Evolutionary conservation across 176 grass and related monocot genomes (phyloP).

Genomic region (Luzula sylvatica): DNA sequence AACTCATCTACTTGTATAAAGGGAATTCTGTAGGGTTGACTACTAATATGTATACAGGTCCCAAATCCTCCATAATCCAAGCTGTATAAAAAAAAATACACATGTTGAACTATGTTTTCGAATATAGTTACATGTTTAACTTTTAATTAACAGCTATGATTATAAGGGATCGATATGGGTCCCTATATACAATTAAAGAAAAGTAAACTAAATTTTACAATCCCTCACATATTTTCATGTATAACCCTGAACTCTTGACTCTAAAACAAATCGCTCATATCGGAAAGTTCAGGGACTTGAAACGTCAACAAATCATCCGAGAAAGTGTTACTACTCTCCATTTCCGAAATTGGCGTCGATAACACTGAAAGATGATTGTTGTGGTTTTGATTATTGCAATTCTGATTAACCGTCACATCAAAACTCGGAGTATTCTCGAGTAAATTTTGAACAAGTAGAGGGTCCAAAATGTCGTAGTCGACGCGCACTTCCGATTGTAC

Average conservation of each 20-base stretch:
- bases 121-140: slow-evolving; percentile 2
- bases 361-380: slow-evolving; percentile 10
- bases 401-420: slow-evolving; percentile 12
- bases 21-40: too few species aligned
- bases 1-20: too few species aligned
- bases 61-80: slow-evolving; percentile 15
- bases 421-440: slow-evolving; percentile 4
- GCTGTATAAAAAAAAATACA: neutral
- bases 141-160: neutral
- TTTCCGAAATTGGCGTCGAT: slow-evolving; percentile 13
- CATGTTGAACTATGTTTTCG: neutral
- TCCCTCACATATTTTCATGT: neutral
- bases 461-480: neutral
- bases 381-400: slow-evolving; percentile 5
- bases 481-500: neutral
- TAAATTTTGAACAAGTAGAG: neutral
- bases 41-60: neutral
- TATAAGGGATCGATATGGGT: slow-evolving; percentile 15
- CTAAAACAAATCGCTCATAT: slow-evolving; percentile 27
- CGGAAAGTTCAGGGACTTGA: slow-evolving; percentile 19
- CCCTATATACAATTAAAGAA: slow-evolving; percentile 2
- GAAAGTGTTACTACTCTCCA: slow-evolving; percentile 26
- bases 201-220: neutral
- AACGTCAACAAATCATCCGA: slow-evolving; percentile 27
- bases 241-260: neutral